These are phyloP conservation scores for Talaromyces sp. DNA, from an alignment of 2,329 filamentous ascomycete species.

Conservation along the genomic window DNA sequence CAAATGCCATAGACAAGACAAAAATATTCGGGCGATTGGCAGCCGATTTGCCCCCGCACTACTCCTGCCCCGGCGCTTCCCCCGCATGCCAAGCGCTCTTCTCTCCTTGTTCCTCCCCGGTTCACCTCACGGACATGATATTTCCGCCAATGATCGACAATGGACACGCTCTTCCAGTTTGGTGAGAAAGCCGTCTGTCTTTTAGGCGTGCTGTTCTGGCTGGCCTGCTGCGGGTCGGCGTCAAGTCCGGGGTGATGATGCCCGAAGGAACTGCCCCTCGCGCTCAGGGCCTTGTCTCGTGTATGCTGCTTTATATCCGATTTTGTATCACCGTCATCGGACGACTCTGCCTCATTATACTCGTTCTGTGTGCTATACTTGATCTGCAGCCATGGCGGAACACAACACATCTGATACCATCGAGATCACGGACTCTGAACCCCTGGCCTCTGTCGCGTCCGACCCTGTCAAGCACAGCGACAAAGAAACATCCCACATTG, in stretches of 20 bases:
- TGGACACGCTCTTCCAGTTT: neutral
- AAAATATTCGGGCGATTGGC: neutral
- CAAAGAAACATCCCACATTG: slow-evolving; percentile 40
- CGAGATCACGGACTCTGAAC: neutral
- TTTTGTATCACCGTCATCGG: neutral
- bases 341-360: neutral
- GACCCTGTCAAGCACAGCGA: slow-evolving; percentile 12
- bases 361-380: neutral
- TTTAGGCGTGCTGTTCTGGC: neutral
- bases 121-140: neutral
- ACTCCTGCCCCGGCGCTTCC: neutral
- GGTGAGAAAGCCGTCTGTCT: neutral
- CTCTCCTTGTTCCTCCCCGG: neutral
- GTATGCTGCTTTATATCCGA: neutral
- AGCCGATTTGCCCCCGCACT: neutral
- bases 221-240: neutral
- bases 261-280: neutral
- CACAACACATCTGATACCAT: neutral
- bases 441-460: neutral
- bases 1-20: neutral
- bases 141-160: neutral
- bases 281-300: neutral
- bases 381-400: neutral
- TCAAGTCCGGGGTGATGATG: neutral
- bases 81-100: neutral